These are phyloP conservation scores for Komagataea norvegica DNA, from an alignment of 1,139 yeast species.

Conservation along the genomic window DNA sequence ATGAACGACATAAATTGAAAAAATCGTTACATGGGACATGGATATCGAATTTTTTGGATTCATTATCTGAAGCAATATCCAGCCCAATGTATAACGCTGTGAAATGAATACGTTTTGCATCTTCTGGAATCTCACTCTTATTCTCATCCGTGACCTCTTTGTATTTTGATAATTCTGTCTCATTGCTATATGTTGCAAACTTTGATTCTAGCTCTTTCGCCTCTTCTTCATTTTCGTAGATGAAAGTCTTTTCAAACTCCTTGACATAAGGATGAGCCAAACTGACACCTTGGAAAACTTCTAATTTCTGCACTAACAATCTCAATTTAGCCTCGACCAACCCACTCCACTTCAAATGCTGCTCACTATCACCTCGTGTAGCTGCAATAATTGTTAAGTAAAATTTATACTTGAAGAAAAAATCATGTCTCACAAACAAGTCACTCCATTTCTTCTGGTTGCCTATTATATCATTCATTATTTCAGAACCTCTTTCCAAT, in stretches of 20 bases:
- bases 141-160: constrained; percentile 33
- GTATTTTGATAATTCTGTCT: constrained; percentile 32
- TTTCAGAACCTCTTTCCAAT: constrained; percentile 64
- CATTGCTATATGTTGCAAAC: constrained; percentile 48
- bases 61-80: constrained; percentile 44
- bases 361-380: constrained; percentile 66
- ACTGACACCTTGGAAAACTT: constrained; percentile 65
- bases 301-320: constrained; percentile 75
- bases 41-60: constrained; percentile 69
- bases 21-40: constrained; percentile 92
- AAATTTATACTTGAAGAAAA: constrained; percentile 78
- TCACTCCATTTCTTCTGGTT: constrained; percentile 72
- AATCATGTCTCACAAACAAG: constrained; percentile 71
- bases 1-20: constrained; percentile 69
- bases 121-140: constrained; percentile 27
- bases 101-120: constrained; percentile 47
- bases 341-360: constrained; percentile 87
- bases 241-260: constrained; percentile 56
- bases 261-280: constrained; percentile 90
- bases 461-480: constrained; percentile 62
- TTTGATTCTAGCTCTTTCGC: constrained; percentile 50
- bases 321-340: constrained; percentile 87
- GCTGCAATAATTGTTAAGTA: constrained; percentile 80
- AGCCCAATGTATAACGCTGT: constrained; percentile 81
- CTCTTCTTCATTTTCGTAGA: constrained; percentile 50